A percentile compares a stretch with the other conserved stretches of the same genome.
Evolutionary conservation across 495 filamentous ascomycete genomes (phyloP).

Genomic region (Thozetella sp.): DNA sequence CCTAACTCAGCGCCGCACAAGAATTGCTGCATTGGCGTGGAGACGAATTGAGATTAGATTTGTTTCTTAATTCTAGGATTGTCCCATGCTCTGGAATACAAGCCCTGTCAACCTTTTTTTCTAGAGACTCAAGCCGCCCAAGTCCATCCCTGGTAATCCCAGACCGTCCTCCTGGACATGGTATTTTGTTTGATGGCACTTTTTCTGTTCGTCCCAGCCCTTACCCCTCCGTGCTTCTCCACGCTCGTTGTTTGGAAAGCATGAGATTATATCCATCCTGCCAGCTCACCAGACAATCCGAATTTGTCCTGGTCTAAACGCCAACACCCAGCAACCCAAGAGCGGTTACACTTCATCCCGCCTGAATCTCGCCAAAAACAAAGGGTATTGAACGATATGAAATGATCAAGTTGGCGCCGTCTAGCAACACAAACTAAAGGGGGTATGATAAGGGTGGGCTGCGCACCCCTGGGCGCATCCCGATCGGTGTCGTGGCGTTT

Average conservation of each 20-base stretch:
- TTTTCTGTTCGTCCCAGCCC: neutral
- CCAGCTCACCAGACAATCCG: neutral
- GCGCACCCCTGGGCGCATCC: too few species aligned
- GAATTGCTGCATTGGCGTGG: neutral
- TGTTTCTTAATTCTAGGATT: neutral
- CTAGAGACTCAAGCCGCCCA: neutral
- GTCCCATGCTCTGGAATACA: neutral
- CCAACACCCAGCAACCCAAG: neutral
- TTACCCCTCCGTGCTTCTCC: too few species aligned
- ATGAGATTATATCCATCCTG: too few species aligned
- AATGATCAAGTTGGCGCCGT: slow-evolving; percentile 1
- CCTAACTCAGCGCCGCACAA: too few species aligned
- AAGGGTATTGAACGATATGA: slow-evolving; percentile 1
- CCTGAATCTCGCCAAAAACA: neutral
- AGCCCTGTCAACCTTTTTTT: neutral
- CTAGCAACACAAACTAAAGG: neutral
- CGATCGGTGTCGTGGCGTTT: neutral
- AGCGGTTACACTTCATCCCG: neutral
- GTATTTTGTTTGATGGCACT: neutral
- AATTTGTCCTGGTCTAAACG: neutral
- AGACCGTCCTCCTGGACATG: neutral
- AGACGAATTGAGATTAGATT: neutral
- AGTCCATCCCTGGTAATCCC: neutral
- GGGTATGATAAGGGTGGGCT: neutral
- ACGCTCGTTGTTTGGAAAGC: too few species aligned